phyloP scores from a whole-genome alignment of 2,329 filamentous ascomycete genomes.

The Aspergillus cejpii region DNA sequence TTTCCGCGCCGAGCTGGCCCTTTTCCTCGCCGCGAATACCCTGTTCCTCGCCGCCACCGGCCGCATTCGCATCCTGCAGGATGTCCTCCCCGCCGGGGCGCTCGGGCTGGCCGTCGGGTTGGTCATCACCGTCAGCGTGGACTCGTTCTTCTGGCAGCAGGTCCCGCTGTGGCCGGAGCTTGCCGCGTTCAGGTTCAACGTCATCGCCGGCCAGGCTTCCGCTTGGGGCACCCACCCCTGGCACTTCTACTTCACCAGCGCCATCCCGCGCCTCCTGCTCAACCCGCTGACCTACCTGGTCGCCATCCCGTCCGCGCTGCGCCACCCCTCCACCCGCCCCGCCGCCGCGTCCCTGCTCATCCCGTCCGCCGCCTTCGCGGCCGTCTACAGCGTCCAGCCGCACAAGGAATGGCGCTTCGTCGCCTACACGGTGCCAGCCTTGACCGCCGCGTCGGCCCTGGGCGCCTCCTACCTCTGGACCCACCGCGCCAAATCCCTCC shows the following conservation, averaged over 20 bases:
- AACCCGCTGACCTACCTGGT: conserved; percentile 62
- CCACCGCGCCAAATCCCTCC: conserved; percentile 55
- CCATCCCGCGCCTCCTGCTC: conserved; percentile 73
- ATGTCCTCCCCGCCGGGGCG: conserved; percentile 60
- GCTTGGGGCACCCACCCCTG: conserved; percentile 83
- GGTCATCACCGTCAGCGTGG: conserved; percentile 62
- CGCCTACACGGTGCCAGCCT: conserved; percentile 72
- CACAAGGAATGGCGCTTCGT: conserved; percentile 98
- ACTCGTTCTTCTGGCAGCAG: conserved; percentile 89
- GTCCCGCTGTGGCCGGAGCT: conserved; percentile 82
- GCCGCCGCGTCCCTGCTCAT: conserved; percentile 50
- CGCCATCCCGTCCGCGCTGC: conserved; percentile 46
- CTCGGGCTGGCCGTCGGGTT: conserved; percentile 62
- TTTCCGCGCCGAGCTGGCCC: conserved; percentile 82
- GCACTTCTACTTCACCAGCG: conserved; percentile 77
- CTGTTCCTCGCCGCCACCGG: conserved; percentile 56
- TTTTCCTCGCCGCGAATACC: conserved; percentile 65
- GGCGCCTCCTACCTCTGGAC: conserved; percentile 65
- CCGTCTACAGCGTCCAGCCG: conserved; percentile 76
- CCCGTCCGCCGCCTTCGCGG: conserved; percentile 66
- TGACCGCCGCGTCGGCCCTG: conserved; percentile 71
- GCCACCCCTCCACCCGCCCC: conserved; percentile 48
- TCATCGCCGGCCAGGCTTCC: conserved; percentile 70
- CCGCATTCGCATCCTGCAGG: conserved; percentile 47
- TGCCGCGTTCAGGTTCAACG: conserved; percentile 84